phyloP scores from a whole-genome alignment of 148 eudicot species.

The Mesembryanthemum crystallinum region DNA sequence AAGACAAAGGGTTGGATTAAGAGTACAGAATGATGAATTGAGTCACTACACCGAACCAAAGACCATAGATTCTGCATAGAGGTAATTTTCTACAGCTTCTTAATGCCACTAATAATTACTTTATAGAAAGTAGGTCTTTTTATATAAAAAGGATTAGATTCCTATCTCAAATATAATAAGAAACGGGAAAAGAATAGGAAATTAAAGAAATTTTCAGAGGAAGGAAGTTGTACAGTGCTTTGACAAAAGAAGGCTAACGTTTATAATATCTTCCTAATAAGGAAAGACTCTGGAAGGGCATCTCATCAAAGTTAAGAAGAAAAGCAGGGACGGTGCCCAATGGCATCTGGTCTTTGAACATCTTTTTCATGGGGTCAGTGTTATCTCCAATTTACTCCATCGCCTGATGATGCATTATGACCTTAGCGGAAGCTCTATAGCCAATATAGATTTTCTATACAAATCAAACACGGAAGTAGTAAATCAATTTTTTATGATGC shows the following conservation, averaged over 20 bases:
- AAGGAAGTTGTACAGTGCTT: not conserved
- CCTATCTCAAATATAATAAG: conserved; percentile 8
- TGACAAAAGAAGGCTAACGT: conserved; percentile 24
- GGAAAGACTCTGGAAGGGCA: conserved; percentile 22
- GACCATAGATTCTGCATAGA: conserved; percentile 6
- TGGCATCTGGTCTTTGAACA: conserved; percentile 8
- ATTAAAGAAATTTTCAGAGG: conserved; percentile 11
- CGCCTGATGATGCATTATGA: conserved; percentile 18
- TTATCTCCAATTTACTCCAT: conserved; percentile 10
- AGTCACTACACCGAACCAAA: not conserved
- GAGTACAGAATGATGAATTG: conserved; percentile 14
- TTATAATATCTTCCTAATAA: conserved; percentile 19
- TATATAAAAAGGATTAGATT: conserved; percentile 18
- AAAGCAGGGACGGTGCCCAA: not conserved
- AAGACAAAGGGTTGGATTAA: not conserved
- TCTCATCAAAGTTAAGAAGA: conserved; percentile 8
- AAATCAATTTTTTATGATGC: conserved; percentile 1
- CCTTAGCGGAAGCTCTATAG: conserved; percentile 20
- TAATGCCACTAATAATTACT: conserved; percentile 25
- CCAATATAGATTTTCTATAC: conserved; percentile 4
- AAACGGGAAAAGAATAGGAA: not conserved
- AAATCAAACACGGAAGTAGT: not conserved
- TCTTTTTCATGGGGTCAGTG: conserved; percentile 9
- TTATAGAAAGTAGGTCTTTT: conserved; percentile 22
- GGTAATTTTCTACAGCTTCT: conserved; percentile 8